Conservation (phyloP, 768 basidiomycete genomes). For the Obba rivulosa region DNA sequence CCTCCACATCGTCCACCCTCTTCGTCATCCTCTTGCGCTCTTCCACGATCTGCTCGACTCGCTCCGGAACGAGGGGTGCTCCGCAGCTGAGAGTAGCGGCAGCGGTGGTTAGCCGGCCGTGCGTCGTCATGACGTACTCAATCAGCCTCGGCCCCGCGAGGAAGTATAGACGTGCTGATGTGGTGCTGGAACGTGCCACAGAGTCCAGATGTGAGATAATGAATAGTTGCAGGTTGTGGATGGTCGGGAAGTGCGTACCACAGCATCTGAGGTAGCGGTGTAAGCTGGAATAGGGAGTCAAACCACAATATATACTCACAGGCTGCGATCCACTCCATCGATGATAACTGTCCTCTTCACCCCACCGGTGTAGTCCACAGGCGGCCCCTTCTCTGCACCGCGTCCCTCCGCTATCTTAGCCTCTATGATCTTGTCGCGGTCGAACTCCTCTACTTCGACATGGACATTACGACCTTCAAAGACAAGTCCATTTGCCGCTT, state of each 20-base stretch:
- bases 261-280: constrained; percentile 51
- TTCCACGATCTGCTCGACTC: constrained; percentile 61
- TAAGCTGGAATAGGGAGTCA: background rate
- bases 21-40: constrained; percentile 64
- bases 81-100: constrained; percentile 66
- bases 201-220: constrained; percentile 65
- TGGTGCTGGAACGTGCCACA: constrained; percentile 52
- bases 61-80: constrained; percentile 57
- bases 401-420: constrained; percentile 41
- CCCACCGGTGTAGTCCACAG: constrained; percentile 70
- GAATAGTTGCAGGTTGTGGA: constrained; percentile 70
- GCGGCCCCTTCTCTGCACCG: constrained; percentile 53
- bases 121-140: constrained; percentile 51
- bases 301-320: constrained; percentile 46
- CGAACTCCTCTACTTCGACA: constrained; percentile 72
- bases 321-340: constrained; percentile 75
- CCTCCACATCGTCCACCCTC: constrained; percentile 63
- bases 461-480: constrained; percentile 63
- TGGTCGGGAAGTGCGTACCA: constrained; percentile 77
- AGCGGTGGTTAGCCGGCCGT: constrained; percentile 48
- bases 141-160: constrained; percentile 76
- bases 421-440: constrained; percentile 25
- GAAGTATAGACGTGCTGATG: constrained; percentile 75
- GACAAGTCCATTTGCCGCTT: constrained; percentile 60
- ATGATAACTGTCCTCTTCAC: constrained; percentile 80